Evolutionary conservation across 306 rosid species (phyloP).

Genomic region (Acmispon strigosus): DNA sequence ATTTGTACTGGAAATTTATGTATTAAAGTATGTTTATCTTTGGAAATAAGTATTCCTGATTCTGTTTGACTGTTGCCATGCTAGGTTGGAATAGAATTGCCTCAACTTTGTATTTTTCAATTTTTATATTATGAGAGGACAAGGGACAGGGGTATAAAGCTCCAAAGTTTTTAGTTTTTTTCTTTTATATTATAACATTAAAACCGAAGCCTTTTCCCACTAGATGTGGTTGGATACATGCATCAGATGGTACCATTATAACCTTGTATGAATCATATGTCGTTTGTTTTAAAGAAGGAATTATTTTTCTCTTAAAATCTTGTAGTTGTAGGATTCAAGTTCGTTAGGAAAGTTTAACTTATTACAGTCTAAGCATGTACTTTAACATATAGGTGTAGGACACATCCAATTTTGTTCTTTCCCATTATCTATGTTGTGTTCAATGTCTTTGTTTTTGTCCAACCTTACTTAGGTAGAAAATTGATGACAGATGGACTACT

Average conservation of each 20-base stretch:
- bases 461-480: neutral
- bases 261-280: too few relatives aligned
- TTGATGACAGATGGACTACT: neutral
- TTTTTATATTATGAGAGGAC: neutral
- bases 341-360: neutral
- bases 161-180: too few relatives aligned
- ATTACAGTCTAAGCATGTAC: neutral
- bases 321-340: neutral
- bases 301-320: neutral
- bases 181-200: too few relatives aligned
- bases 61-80: neutral
- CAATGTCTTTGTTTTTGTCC: neutral
- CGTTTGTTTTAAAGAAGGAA: neutral
- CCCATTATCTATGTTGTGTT: too few relatives aligned
- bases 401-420: neutral
- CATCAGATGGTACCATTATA: too few relatives aligned
- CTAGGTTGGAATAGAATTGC: neutral
- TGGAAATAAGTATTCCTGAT: neutral
- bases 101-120: neutral
- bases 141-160: neutral
- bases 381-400: neutral
- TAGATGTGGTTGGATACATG: too few relatives aligned
- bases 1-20: constrained; percentile 94
- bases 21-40: constrained; percentile 54
- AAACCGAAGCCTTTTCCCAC: too few relatives aligned